phyloP scores from a whole-genome alignment of 495 filamentous ascomycete genomes.

The Aspergillus mulundensis region DNA sequence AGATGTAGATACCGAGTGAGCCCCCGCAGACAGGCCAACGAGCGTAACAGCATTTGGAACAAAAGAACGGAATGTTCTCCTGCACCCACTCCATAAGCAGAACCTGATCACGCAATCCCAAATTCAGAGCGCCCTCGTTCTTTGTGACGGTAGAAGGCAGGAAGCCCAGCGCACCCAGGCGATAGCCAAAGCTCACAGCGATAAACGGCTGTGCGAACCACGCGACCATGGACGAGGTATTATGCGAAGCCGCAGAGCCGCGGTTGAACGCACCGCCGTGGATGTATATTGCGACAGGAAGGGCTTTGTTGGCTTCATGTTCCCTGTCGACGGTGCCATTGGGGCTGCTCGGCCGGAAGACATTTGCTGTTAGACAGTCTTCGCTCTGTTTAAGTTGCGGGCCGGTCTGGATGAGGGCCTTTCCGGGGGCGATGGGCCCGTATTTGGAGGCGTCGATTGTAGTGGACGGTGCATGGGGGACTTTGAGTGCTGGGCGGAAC shows the following conservation, averaged over 20 bases:
- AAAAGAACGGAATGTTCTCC: constrained; percentile 54
- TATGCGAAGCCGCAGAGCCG: constrained; percentile 30
- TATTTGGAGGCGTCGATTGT: constrained; percentile 41
- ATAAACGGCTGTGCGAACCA: constrained; percentile 54
- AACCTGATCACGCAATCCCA: constrained; percentile 61
- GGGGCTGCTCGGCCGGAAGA: constrained; percentile 48
- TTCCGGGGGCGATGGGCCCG: constrained; percentile 26
- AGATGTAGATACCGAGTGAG: too few species aligned
- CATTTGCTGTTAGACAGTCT: constrained; percentile 52
- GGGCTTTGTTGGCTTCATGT: too few species aligned
- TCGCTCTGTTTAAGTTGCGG: constrained; percentile 27
- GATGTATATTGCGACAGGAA: constrained; percentile 57
- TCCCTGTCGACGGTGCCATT: too few species aligned
- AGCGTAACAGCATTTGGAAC: constrained; percentile 57
- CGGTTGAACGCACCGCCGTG: constrained; percentile 38
- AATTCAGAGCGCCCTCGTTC: constrained; percentile 54
- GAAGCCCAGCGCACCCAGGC: constrained; percentile 60
- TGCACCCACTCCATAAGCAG: constrained; percentile 57
- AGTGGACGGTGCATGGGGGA: constrained; percentile 32
- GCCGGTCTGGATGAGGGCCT: constrained; percentile 20
- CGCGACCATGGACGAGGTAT: constrained; percentile 49
- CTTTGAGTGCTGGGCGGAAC: constrained; percentile 45
- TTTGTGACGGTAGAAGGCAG: constrained; percentile 48
- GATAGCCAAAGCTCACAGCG: constrained; percentile 56
- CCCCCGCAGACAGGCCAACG: constrained; percentile 62